These are phyloP conservation scores for Fusarium oligoseptatum DNA, from an alignment of 2,329 filamentous ascomycete species.

Conservation along the genomic window DNA sequence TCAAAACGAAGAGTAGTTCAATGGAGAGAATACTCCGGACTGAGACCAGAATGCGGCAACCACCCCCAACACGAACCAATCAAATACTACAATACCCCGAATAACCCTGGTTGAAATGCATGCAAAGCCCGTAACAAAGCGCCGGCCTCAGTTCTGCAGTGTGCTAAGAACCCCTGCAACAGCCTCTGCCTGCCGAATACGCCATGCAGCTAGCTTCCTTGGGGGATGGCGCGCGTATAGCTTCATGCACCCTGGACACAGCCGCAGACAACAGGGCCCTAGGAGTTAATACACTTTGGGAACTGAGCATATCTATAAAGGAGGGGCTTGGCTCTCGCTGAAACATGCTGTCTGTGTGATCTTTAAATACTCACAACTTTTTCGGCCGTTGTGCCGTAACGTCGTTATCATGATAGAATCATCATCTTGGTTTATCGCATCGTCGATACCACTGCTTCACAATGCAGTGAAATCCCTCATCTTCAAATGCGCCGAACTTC, in stretches of 20 bases:
- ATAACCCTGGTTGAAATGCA: background rate
- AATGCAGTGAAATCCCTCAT: conserved; percentile 37
- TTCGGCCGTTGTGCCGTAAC: background rate
- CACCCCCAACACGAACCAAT: background rate
- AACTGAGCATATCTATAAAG: background rate
- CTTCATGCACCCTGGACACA: background rate
- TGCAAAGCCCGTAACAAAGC: background rate
- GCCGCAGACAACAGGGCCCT: background rate
- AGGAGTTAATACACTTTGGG: background rate
- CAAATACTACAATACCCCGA: background rate
- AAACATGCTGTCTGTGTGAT: background rate
- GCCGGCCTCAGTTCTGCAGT: background rate
- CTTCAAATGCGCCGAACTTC: conserved; percentile 33
- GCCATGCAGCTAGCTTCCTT: background rate
- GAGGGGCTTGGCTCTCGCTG: background rate
- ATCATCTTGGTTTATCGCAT: conserved; percentile 12
- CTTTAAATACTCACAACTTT: background rate
- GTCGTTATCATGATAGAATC: conserved; percentile 25
- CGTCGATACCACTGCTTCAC: conserved; percentile 32
- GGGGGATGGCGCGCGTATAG: background rate
- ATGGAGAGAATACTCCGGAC: background rate
- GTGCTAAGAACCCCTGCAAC: background rate
- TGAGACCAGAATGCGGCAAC: background rate
- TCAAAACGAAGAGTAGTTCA: background rate
- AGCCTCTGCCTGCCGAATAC: background rate